Conservation (phyloP, 2,329 filamentous ascomycete genomes). For the Aspergillus ochraceoroseus region DNA sequence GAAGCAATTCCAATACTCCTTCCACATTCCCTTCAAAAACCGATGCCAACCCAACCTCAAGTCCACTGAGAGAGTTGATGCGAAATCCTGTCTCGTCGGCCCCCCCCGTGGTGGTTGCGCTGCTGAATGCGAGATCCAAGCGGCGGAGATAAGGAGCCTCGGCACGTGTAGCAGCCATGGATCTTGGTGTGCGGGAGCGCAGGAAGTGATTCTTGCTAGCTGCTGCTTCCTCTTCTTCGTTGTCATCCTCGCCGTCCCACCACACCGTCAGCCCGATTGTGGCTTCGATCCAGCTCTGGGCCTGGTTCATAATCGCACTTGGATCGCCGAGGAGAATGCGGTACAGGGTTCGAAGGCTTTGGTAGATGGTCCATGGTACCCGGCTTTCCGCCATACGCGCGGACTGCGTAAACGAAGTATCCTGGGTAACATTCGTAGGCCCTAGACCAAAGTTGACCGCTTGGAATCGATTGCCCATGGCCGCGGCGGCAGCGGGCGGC, state of each 20-base stretch:
- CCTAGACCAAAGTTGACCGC: conserved; percentile 46
- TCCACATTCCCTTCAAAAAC: conserved; percentile 78
- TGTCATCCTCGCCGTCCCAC: conserved; percentile 79
- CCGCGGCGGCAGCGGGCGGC: no score
- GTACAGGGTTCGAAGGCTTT: conserved; percentile 75
- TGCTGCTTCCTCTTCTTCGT: conserved; percentile 41
- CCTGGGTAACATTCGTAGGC: conserved; percentile 15
- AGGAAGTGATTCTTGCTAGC: conserved; percentile 19
- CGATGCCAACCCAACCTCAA: conserved; percentile 77
- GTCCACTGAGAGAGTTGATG: conserved; percentile 67
- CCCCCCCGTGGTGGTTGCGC: conserved; percentile 58
- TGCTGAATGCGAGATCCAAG: conserved; percentile 64
- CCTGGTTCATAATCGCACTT: conserved; percentile 67
- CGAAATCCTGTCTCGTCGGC: conserved; percentile 61
- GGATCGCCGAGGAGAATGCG: conserved; percentile 71
- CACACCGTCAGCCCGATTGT: conserved; percentile 76
- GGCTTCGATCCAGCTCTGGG: conserved; percentile 90
- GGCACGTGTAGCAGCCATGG: neutral
- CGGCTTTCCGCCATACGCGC: conserved; percentile 73
- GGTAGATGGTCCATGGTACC: conserved; percentile 85
- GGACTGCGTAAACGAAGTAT: conserved; percentile 57
- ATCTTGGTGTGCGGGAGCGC: neutral
- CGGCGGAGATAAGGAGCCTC: conserved; percentile 68
- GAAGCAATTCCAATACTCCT: conserved; percentile 67
- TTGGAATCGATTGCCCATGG: conserved; percentile 44